Evolutionary conservation across 192 early-diverging fungal species (phyloP).

Genomic region (Coemansia sp.): DNA sequence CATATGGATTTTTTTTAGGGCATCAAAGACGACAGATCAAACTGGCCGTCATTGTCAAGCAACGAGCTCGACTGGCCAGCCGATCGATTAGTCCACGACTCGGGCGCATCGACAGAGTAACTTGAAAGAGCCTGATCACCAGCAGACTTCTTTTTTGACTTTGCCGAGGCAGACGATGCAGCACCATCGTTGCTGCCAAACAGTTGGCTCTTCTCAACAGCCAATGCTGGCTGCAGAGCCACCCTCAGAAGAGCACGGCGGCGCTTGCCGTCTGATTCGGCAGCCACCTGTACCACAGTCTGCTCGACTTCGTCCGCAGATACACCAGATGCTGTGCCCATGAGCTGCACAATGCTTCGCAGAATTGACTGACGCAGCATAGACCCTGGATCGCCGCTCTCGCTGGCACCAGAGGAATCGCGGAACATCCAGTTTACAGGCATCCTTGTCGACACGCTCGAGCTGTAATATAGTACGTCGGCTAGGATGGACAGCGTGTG

Average conservation of each 20-base stretch:
- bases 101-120: background rate
- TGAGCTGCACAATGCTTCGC: background rate
- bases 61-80: conserved; percentile 7
- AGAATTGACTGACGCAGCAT: conserved; percentile 16
- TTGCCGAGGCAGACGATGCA: too few relatives aligned
- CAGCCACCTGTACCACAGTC: background rate
- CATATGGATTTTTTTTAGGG: conserved; percentile 13
- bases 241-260: conserved; percentile 25
- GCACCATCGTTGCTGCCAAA: conserved; percentile 9
- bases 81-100: conserved; percentile 17
- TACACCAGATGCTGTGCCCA: background rate
- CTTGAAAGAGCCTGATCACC: background rate
- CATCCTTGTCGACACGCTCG: conserved; percentile 15
- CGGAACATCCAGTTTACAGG: conserved; percentile 25
- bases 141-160: background rate
- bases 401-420: conserved; percentile 17
- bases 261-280: conserved; percentile 6
- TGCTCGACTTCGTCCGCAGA: conserved; percentile 8
- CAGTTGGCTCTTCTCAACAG: conserved; percentile 33
- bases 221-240: conserved; percentile 26
- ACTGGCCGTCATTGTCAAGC: conserved; percentile 21
- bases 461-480: conserved; percentile 14
- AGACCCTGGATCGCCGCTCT: conserved; percentile 19
- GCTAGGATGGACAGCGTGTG: conserved; percentile 10
- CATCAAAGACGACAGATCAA: conserved; percentile 23